These are phyloP conservation scores for Colletotrichum sp. DNA, from an alignment of 2,329 filamentous ascomycete species.

Conservation along the genomic window DNA sequence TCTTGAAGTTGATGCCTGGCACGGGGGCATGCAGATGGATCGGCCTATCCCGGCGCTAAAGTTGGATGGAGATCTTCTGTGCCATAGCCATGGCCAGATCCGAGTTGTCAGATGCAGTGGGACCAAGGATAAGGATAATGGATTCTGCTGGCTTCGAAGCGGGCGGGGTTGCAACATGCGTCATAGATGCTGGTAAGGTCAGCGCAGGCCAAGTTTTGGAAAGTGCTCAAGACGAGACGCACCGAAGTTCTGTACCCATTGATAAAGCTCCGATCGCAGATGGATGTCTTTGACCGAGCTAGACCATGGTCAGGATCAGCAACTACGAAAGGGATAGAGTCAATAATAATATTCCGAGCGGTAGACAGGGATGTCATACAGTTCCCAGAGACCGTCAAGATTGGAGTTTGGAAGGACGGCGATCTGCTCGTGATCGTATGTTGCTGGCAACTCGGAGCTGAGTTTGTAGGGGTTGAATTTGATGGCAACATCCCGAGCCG, in stretches of 20 bases:
- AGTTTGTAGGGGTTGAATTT: neutral
- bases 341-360: neutral
- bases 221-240: neutral
- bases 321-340: neutral
- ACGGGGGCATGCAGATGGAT: neutral
- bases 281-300: too few species aligned
- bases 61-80: neutral
- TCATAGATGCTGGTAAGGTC: too few species aligned
- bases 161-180: too few species aligned
- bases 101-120: neutral
- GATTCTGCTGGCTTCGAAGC: neutral
- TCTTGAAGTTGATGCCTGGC: neutral
- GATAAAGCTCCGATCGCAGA: too few species aligned
- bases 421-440: too few species aligned
- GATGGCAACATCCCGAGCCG: constrained; percentile 5
- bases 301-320: neutral
- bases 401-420: too few species aligned
- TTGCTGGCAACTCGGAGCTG: neutral
- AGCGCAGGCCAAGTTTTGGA: too few species aligned
- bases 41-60: neutral
- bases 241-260: neutral
- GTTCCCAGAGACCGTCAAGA: constrained; percentile 8
- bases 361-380: neutral
- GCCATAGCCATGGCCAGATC: neutral
- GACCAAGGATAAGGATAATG: neutral